Conservation (phyloP, 192 early-diverging fungal genomes). For the Glomus cerebriforme region DNA sequence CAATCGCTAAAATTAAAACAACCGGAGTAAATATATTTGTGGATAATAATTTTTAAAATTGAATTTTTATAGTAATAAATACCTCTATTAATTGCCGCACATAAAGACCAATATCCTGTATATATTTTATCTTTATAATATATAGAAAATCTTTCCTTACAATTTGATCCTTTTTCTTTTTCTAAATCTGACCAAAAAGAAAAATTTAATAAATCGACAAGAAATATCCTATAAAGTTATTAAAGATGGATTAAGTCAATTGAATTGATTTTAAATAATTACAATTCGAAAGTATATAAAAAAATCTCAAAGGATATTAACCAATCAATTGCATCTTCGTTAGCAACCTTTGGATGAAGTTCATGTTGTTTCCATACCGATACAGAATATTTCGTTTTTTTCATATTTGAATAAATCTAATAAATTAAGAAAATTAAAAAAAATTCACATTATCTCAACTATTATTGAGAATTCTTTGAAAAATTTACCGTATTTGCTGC, state of each 20-base stretch:
- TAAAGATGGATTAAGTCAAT: background rate
- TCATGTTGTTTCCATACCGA: conserved; percentile 63
- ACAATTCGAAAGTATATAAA: no score
- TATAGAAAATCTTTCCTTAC: conserved; percentile 62
- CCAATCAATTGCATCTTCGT: conserved; percentile 62
- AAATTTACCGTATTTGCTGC: background rate
- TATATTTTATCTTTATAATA: conserved; percentile 55
- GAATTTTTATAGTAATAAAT: no score
- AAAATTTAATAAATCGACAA: conserved; percentile 83
- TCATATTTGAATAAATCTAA: conserved; percentile 44
- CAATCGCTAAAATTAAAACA: conserved; percentile 42
- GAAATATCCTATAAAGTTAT: conserved; percentile 63
- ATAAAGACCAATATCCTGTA: conserved; percentile 83
- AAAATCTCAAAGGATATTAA: background rate
- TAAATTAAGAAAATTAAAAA: background rate
- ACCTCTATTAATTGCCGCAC: conserved; percentile 75
- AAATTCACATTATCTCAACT: no score
- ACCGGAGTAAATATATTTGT: no score
- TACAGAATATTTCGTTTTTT: conserved; percentile 58
- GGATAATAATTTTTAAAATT: no score
- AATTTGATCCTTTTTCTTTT: conserved; percentile 41
- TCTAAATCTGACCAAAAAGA: conserved; percentile 79
- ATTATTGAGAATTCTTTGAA: background rate
- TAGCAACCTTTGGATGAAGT: conserved; percentile 54
- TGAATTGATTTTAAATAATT: no score